These are phyloP conservation scores for Leucosporidium creatinivorum DNA, from an alignment of 768 basidiomycete species.

Conservation along the genomic window DNA sequence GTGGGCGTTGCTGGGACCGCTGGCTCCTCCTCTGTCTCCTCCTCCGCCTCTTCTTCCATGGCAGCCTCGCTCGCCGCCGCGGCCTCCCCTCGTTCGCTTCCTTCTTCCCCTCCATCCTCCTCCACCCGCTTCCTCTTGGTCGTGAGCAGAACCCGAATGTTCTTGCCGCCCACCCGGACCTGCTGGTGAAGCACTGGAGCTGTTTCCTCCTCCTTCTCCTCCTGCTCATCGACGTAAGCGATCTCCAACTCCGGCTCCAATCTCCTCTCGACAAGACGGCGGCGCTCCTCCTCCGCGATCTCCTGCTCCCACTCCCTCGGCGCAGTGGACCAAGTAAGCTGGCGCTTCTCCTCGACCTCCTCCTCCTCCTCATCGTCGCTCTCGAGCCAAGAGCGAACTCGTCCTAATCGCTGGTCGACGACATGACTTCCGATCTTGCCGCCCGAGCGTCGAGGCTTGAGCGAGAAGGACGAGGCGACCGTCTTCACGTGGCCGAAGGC, in stretches of 20 bases:
- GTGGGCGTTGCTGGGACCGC: background rate
- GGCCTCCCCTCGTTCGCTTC: constrained; percentile 5
- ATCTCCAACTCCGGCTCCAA: background rate
- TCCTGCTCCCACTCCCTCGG: background rate
- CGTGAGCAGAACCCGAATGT: constrained; percentile 5
- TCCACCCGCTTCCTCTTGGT: constrained; percentile 13
- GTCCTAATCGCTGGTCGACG: background rate
- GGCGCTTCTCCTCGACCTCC: constrained; percentile 1
- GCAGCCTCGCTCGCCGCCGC: background rate
- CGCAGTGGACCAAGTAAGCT: background rate
- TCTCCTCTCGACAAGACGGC: background rate
- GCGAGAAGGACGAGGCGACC: background rate
- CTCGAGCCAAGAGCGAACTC: constrained; percentile 20
- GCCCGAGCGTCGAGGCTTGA: background rate
- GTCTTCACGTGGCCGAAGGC: background rate
- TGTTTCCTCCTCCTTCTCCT: background rate
- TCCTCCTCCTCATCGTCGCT: constrained; percentile 14
- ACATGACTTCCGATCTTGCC: background rate
- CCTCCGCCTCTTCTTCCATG: background rate
- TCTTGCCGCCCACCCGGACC: constrained; percentile 23
- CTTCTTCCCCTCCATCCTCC: constrained; percentile 4
- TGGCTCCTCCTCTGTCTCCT: background rate
- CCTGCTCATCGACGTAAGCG: background rate
- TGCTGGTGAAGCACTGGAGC: background rate
- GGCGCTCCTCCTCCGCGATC: background rate